Percentiles rank a stretch among this genome's conserved stretches.
Conservation (phyloP, 2,329 filamentous ascomycete species). For the Ceratocystis papillata region DNA sequence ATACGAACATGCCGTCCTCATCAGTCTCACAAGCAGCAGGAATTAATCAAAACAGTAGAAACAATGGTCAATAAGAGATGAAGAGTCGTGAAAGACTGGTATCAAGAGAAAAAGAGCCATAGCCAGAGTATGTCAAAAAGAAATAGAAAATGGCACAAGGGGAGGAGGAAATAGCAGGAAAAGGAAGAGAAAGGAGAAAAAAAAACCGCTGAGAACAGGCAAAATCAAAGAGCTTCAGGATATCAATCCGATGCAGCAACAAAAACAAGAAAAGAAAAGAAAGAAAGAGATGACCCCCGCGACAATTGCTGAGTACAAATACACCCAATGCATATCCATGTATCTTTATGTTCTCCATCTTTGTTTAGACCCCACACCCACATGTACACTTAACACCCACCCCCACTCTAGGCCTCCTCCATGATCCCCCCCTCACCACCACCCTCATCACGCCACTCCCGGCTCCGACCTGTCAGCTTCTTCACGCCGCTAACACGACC, state of each 20-base stretch:
- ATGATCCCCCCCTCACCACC: constrained; percentile 59
- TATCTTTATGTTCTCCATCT: too few relatives aligned
- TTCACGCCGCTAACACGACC: constrained; percentile 70
- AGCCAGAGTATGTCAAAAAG: neutral
- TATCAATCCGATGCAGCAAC: constrained; percentile 9
- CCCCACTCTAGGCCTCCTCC: constrained; percentile 42
- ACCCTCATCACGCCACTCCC: constrained; percentile 82
- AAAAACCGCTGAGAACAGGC: constrained; percentile 18
- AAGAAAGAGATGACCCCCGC: constrained; percentile 15
- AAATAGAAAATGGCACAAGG: neutral
- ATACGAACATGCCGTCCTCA: too few relatives aligned
- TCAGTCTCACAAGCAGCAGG: too few relatives aligned
- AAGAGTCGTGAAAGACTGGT: constrained; percentile 3
- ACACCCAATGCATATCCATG: neutral
- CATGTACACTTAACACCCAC: constrained; percentile 1
- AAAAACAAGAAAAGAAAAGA: constrained; percentile 12
- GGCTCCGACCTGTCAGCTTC: constrained; percentile 67
- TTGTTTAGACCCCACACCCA: too few relatives aligned
- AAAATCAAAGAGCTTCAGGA: constrained; percentile 12
- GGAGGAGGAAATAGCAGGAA: neutral
- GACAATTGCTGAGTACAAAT: neutral
- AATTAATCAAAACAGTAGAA: neutral
- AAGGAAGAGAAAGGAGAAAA: constrained; percentile 11
- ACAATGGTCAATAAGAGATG: neutral
- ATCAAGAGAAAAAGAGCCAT: constrained; percentile 17